Evolutionary conservation across 352 stramenopile genomes (phyloP), one percentile per base, ranked within the genome.

Genomic region (Paralagenidium karlingii): DNA sequence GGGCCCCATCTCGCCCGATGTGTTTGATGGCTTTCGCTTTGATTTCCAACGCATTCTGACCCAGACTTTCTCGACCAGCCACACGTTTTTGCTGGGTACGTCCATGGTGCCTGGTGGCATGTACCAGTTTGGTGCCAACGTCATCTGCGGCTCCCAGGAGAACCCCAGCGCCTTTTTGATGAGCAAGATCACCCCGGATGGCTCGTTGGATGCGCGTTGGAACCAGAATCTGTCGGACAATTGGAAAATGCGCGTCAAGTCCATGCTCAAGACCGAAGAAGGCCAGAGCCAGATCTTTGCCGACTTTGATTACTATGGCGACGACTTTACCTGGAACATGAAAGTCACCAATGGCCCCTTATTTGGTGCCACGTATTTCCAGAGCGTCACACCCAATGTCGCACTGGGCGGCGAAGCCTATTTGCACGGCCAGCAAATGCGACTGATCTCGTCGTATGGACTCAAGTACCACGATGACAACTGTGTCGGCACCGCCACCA

Each of bases 321-420:
- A 83, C 25, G 78, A 91, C 53, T 94, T 88, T 47, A 85, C 61
- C 44, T 89, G 74, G 66, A 91, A 87, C 68, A 74, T 92, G 62
- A 94, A 94, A 69, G 26, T 89, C 38, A 85, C 75, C 40, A 89
- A 94, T 55, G 81, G 81, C 41, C 74, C 78, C n/a, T 53, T 90
- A 43, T 38, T 91, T 19, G 78, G 78, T 18, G 65, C 84, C 31
- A 85, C 68, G 50, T 94, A 94, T 60, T 66, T 94, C 42, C 81
- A 94, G 68, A 87, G 68, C 52, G 52, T 91, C 45, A 92, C 78
- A 33, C 65, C 69, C 38, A 60, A 88, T 43, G 48, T 87, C 12
- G 74, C 78, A 5, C 38, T 94, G 7, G 78, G 78, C 28, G 81
- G 76, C 10, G 79, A 94, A 43, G 73, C 54, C n/a, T 91, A 94